Percentiles rank a stretch among this genome's conserved stretches.
Evolutionary conservation across 805 yeast genomes (phyloP).

Genomic region (Wickerhamiella vanderwaltii): DNA sequence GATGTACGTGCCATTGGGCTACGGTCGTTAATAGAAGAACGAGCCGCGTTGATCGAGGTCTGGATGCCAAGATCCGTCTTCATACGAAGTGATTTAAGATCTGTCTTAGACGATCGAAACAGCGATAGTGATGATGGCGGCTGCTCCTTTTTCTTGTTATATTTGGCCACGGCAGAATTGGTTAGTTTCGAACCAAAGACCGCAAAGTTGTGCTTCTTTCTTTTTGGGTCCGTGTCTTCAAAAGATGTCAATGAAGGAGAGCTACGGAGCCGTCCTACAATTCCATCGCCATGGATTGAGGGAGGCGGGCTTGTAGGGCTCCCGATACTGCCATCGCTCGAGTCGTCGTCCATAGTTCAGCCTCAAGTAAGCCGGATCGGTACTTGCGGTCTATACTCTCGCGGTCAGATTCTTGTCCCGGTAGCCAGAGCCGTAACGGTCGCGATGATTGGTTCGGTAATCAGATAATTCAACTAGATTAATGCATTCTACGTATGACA

Average conservation of each 20-base stretch:
- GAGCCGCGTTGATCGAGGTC: constrained; percentile 17
- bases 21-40: constrained; percentile 22
- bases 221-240: constrained; percentile 7
- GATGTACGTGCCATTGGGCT: constrained; percentile 27
- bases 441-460: too few species aligned
- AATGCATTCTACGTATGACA: too few species aligned
- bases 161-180: background rate
- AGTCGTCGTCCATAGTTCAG: constrained; percentile 9
- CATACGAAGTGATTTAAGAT: constrained; percentile 18
- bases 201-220: constrained; percentile 2
- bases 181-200: constrained; percentile 9
- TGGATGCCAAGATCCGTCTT: constrained; percentile 23
- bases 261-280: constrained; percentile 2
- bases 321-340: constrained; percentile 9
- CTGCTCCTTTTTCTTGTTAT: background rate
- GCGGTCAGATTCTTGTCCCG: too few species aligned
- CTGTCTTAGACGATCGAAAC: constrained; percentile 27
- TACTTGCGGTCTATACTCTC: too few species aligned
- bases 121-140: constrained; percentile 17
- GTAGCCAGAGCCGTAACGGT: too few species aligned
- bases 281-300: constrained; percentile 1
- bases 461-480: too few species aligned
- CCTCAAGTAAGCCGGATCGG: too few species aligned
- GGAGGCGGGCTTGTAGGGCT: constrained; percentile 9
- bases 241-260: constrained; percentile 7